These are phyloP conservation scores for Lipomyces yarrowii DNA, from an alignment of 1,139 yeast species.

Conservation along the genomic window DNA sequence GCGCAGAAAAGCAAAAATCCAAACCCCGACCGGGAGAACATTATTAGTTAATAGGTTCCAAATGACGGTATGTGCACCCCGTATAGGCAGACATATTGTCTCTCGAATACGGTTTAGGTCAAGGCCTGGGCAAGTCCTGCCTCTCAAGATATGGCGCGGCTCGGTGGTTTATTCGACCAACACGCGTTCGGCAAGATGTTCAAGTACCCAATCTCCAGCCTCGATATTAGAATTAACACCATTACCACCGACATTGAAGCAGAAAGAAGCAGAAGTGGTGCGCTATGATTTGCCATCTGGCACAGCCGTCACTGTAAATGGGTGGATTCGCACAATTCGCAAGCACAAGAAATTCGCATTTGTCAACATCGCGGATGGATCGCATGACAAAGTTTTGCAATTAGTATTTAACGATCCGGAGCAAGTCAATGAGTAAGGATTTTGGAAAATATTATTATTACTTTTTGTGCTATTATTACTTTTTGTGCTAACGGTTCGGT, in stretches of 20 bases:
- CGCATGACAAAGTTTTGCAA: slow-evolving; percentile 57
- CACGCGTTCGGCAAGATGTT: background rate
- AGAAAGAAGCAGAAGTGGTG: background rate
- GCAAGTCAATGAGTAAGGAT: slow-evolving; percentile 35
- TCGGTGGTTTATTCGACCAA: background rate
- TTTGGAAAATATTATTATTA: too few species aligned
- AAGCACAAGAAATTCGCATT: slow-evolving; percentile 76
- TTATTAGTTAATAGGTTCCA: background rate
- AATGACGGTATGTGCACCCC: background rate
- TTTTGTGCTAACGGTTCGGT: slow-evolving; percentile 36
- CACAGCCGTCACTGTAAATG: slow-evolving; percentile 47
- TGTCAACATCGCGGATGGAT: slow-evolving; percentile 79
- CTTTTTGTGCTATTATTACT: too few species aligned
- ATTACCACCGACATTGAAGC: slow-evolving; percentile 15
- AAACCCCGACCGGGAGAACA: background rate
- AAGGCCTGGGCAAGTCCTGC: background rate
- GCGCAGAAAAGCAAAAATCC: background rate
- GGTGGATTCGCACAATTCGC: slow-evolving; percentile 78
- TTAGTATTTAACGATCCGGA: slow-evolving; percentile 51
- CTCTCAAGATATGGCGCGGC: background rate
- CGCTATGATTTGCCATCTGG: slow-evolving; percentile 19
- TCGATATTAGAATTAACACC: background rate
- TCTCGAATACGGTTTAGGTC: background rate
- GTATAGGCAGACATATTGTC: background rate
- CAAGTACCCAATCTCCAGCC: background rate